phyloP scores from a whole-genome alignment of 2,329 filamentous ascomycete species.

The Cercospora brassicicola region DNA sequence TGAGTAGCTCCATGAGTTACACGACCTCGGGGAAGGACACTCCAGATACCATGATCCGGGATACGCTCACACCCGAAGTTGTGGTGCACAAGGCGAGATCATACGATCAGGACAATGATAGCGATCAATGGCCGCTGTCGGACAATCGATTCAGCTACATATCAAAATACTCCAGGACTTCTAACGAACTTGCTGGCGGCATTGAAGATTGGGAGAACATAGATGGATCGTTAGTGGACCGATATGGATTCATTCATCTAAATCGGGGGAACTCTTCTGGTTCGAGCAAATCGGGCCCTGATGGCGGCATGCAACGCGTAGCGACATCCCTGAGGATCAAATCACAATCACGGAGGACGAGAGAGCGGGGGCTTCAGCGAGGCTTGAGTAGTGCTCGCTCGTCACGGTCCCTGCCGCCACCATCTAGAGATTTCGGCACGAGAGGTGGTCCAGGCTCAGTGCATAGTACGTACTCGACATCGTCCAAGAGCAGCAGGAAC shows the following conservation, averaged over 20 bases:
- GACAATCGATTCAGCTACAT: conserved; percentile 24
- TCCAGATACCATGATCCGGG: conserved; percentile 15
- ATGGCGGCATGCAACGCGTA: conserved; percentile 54
- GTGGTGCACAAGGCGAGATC: conserved; percentile 15
- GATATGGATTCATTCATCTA: conserved; percentile 64
- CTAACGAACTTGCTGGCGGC: conserved; percentile 60
- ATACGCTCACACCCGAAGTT: conserved; percentile 17
- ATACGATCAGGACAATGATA: background rate
- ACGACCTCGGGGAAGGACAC: conserved; percentile 13
- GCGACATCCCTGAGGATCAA: conserved; percentile 60
- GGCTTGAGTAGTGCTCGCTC: conserved; percentile 51
- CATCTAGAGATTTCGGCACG: conserved; percentile 32
- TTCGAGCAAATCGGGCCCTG: conserved; percentile 11
- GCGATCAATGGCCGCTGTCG: conserved; percentile 16
- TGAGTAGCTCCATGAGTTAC: conserved; percentile 10
- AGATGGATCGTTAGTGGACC: conserved; percentile 59
- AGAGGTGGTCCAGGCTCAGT: conserved; percentile 42
- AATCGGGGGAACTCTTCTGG: conserved; percentile 41
- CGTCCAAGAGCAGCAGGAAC: conserved; percentile 36
- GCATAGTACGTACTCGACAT: conserved; percentile 43
- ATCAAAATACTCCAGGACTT: conserved; percentile 44
- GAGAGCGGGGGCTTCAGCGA: conserved; percentile 53
- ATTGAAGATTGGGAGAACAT: conserved; percentile 66
- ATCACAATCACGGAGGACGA: conserved; percentile 52
- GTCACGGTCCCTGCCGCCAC: conserved; percentile 39